These are phyloP conservation scores for Phlebiopsis gigantea DNA, from an alignment of 768 basidiomycete genomes.

Conservation along the genomic window DNA sequence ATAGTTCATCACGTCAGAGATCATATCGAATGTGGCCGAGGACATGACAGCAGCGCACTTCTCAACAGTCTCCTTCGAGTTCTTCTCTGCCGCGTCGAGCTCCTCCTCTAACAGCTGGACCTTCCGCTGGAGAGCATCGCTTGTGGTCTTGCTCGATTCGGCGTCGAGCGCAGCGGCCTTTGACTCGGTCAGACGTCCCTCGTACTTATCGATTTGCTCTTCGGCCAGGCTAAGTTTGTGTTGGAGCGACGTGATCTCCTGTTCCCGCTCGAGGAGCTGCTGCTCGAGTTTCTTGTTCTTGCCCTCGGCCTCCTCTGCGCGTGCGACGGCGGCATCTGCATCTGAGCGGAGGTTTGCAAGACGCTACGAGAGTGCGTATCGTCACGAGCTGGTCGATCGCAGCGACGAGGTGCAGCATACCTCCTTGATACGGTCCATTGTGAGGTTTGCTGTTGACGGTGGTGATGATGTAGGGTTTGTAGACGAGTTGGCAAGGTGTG, in stretches of 20 bases:
- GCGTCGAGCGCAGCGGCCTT: conserved; percentile 66
- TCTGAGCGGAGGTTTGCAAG: conserved; percentile 73
- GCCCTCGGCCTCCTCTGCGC: conserved; percentile 84
- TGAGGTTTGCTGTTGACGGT: conserved; percentile 12
- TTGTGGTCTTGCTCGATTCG: conserved; percentile 63
- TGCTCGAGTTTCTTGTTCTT: conserved; percentile 80
- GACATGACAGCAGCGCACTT: conserved; percentile 55
- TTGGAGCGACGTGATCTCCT: conserved; percentile 75
- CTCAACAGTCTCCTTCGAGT: conserved; percentile 92
- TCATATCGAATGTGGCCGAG: conserved; percentile 1
- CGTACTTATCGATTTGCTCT: conserved; percentile 62
- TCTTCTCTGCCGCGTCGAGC: conserved; percentile 93
- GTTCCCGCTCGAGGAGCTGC: conserved; percentile 71
- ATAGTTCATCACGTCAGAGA: conserved; percentile 9
- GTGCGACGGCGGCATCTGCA: conserved; percentile 72
- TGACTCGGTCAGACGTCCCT: conserved; percentile 54
- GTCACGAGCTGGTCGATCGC: background rate
- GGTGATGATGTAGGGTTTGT: conserved; percentile 14
- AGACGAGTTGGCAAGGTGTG: conserved; percentile 13
- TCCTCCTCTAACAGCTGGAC: conserved; percentile 92
- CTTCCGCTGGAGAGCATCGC: conserved; percentile 75
- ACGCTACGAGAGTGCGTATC: conserved; percentile 48
- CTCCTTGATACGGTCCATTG: conserved; percentile 47
- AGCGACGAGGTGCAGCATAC: conserved; percentile 18
- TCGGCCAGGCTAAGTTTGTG: conserved; percentile 68